These are phyloP conservation scores for Triticum timopheevii DNA, from an alignment of 176 grass and related monocot genomes.

Conservation along the genomic window DNA sequence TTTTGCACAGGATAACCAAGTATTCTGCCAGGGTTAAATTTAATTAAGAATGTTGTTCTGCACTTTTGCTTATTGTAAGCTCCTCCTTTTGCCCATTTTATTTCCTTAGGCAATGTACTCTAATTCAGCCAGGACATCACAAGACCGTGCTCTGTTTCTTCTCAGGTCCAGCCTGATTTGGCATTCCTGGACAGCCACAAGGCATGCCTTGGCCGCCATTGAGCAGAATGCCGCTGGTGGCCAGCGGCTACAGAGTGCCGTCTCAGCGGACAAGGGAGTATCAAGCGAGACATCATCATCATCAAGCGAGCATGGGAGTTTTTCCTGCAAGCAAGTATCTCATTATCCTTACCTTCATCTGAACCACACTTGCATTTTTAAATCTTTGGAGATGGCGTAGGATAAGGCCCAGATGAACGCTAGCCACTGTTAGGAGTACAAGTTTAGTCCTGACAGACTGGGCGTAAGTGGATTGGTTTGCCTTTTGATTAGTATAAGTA, in stretches of 20 bases:
- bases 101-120: not conserved
- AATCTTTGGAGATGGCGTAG: too few relatives aligned
- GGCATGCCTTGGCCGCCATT: not conserved
- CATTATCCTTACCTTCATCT: too few relatives aligned
- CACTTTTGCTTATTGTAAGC: not conserved
- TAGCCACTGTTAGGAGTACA: too few relatives aligned
- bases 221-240: not conserved
- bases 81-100: not conserved
- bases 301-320: too few relatives aligned
- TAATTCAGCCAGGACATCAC: too few relatives aligned
- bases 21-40: not conserved
- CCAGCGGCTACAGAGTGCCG: not conserved
- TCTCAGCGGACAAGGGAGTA: not conserved
- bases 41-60: not conserved
- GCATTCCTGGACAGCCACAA: too few relatives aligned
- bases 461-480: slow-evolving; percentile 11
- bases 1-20: not conserved
- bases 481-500: slow-evolving; percentile 31
- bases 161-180: too few relatives aligned
- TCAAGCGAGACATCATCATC: not conserved
- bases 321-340: too few relatives aligned
- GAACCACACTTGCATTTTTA: too few relatives aligned
- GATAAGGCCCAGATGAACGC: too few relatives aligned
- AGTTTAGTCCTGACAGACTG: too few relatives aligned
- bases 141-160: too few relatives aligned